Conservation (phyloP, 2,329 filamentous ascomycete genomes). For the Fusarium sp. region DNA sequence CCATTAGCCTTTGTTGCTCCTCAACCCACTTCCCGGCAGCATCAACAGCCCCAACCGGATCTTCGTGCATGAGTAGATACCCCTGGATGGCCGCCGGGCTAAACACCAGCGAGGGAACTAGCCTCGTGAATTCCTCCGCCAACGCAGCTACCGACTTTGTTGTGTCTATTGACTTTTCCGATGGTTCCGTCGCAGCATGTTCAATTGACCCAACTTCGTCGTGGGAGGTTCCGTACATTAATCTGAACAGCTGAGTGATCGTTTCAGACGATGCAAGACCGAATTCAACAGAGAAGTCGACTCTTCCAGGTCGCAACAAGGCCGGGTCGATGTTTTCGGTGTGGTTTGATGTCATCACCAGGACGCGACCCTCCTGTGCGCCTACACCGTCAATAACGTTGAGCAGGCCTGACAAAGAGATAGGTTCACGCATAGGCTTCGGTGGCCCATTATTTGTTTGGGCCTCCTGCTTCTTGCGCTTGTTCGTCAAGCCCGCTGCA, state of each 20-base stretch:
- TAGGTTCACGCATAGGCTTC: constrained; percentile 2
- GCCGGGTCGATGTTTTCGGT: constrained; percentile 21
- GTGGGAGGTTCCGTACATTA: constrained; percentile 7
- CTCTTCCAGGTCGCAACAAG: constrained; percentile 6
- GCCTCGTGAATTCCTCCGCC: constrained; percentile 7
- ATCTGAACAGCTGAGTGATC: neutral
- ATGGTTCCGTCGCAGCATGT: neutral
- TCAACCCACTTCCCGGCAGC: constrained; percentile 5
- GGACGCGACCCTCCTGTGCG: constrained; percentile 70
- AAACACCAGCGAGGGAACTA: constrained; percentile 17
- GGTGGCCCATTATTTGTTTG: neutral
- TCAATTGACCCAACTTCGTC: neutral
- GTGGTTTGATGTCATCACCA: constrained; percentile 76
- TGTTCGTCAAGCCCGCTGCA: constrained; percentile 8
- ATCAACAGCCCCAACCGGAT: constrained; percentile 12
- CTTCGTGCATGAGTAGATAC: constrained; percentile 21
- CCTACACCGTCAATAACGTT: constrained; percentile 75
- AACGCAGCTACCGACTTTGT: neutral
- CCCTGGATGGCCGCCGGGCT: constrained; percentile 32
- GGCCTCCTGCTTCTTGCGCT: neutral
- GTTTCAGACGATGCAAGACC: constrained; percentile 13
- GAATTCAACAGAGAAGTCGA: constrained; percentile 19
- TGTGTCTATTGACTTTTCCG: neutral
- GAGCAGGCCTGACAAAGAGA: constrained; percentile 66
- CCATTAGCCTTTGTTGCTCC: neutral